A percentile compares a stretch with the other conserved stretches of the same genome.
Conservation (phyloP, 306 rosid genomes). For the Fagus sylvatica region DNA sequence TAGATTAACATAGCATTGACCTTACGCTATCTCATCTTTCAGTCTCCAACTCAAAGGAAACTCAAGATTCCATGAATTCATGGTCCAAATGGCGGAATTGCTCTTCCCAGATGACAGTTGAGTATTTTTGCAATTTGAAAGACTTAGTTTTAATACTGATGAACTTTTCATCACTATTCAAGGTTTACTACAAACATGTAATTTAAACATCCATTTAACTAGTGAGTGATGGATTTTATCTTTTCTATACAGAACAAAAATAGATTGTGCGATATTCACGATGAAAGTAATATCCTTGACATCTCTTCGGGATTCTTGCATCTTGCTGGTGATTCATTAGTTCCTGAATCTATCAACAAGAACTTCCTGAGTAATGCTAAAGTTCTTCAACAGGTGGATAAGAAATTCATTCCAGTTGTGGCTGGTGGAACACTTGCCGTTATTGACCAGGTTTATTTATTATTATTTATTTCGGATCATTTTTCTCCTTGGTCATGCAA, state of each 20-base stretch:
- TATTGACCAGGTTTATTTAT: slow-evolving; percentile 79
- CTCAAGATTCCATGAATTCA: slow-evolving; percentile 48
- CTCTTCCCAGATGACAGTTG: slow-evolving; percentile 58
- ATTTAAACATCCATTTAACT: slow-evolving; percentile 25
- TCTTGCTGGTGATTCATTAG: slow-evolving; percentile 79
- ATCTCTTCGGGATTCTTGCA: slow-evolving; percentile 80
- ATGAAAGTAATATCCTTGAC: slow-evolving; percentile 64
- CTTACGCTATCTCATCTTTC: slow-evolving; percentile 32
- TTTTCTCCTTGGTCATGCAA: neutral
- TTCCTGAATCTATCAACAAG: slow-evolving; percentile 73
- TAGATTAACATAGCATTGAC: slow-evolving; percentile 19
- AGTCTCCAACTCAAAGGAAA: slow-evolving; percentile 45
- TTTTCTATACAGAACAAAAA: slow-evolving; percentile 52
- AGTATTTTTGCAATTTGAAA: slow-evolving; percentile 31
- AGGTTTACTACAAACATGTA: slow-evolving; percentile 5
- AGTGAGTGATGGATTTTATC: slow-evolving; percentile 18
- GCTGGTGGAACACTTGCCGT: slow-evolving; percentile 73
- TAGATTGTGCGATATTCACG: slow-evolving; percentile 29
- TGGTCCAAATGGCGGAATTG: slow-evolving; percentile 72
- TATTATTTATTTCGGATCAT: neutral
- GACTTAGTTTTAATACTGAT: slow-evolving; percentile 16
- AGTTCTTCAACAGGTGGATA: slow-evolving; percentile 90
- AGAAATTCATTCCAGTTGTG: slow-evolving; percentile 87
- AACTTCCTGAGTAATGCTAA: slow-evolving; percentile 63
- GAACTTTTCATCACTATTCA: slow-evolving; percentile 8